Evolutionary conservation across 2,329 filamentous ascomycete species (phyloP), one percentile per base, ranked within the genome.

Genomic region (Alternaria sp.): DNA sequence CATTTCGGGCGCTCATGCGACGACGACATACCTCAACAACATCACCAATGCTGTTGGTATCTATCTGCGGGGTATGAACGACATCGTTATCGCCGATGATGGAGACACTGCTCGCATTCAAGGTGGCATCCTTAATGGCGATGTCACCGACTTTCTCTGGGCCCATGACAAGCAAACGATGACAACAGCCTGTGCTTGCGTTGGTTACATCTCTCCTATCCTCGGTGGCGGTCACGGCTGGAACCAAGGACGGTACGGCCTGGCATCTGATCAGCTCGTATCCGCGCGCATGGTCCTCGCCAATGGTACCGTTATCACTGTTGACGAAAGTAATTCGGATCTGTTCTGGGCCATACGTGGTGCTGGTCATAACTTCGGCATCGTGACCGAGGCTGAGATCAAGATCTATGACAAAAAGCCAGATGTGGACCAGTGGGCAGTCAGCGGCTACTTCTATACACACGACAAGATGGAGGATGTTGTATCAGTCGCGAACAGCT

Each of bases 201-300:
- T 68, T 14, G 86, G 87, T 3, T 84, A 89, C 14, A 85, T 86
- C 2, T 86, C 85, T 0, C 79, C 88, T 6, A 83, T 84, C 0
- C 79, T 89, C 2, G 85, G 85, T 11, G 86, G 86, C 27, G 87
- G 87, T 0, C 86, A 86, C 64, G 86, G 87, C 4, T 82, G 83
- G 76, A 75, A 89, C 12, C 83, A 82, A 51, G 84, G 85, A 0
- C 75, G 78, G 18, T 79, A 86, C 49, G 74, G 74, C 4, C 65
- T 73, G 1, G 63, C 66, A n/a, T 51, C 64, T 12, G 74, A 76
- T 38, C 61, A 72, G 16, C 56, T 76, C 9, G 30, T 75, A 4
- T 70, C 67, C 1, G 64, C 67, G 20, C 63, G 65, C 10, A 50
- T 84, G 38, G 80, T 83, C 6, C 74, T 84, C n/a, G 70, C 72